Conservation (phyloP, 2,329 filamentous ascomycete species). For the Colletotrichum cereale region DNA sequence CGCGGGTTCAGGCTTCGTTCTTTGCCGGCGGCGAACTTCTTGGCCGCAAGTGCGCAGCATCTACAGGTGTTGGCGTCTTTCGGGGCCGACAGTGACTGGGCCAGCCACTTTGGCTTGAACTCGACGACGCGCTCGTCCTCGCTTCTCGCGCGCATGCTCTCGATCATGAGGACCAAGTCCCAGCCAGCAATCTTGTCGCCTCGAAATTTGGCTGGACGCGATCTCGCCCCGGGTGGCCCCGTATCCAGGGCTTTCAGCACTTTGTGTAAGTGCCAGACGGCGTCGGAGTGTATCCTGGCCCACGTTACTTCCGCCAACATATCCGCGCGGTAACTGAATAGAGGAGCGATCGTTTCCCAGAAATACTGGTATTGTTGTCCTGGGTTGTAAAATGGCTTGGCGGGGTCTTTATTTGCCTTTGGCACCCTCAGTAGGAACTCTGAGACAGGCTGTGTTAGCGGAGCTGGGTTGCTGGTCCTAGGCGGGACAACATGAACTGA, state of each 20-base stretch:
- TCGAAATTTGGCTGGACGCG: constrained; percentile 53
- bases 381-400: constrained; percentile 53
- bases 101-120: constrained; percentile 89
- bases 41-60: constrained; percentile 74
- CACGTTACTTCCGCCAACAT: constrained; percentile 69
- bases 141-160: constrained; percentile 72
- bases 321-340: constrained; percentile 61
- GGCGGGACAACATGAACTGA: not conserved
- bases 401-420: constrained; percentile 46
- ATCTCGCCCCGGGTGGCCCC: constrained; percentile 4
- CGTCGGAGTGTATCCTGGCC: constrained; percentile 56
- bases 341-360: constrained; percentile 63
- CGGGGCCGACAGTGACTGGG: constrained; percentile 81
- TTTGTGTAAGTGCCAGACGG: constrained; percentile 62
- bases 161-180: constrained; percentile 70
- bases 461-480: not conserved
- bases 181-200: constrained; percentile 43
- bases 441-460: constrained; percentile 44
- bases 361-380: constrained; percentile 61
- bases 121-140: constrained; percentile 63
- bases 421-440: constrained; percentile 52
- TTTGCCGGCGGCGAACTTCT: constrained; percentile 47
- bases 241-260: constrained; percentile 26
- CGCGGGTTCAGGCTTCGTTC: constrained; percentile 27
- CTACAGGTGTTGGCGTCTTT: constrained; percentile 73